A percentile compares a stretch with the other conserved stretches of the same genome.
These are phyloP conservation scores for Suillus discolor DNA, from an alignment of 768 basidiomycete species.

Conservation along the genomic window DNA sequence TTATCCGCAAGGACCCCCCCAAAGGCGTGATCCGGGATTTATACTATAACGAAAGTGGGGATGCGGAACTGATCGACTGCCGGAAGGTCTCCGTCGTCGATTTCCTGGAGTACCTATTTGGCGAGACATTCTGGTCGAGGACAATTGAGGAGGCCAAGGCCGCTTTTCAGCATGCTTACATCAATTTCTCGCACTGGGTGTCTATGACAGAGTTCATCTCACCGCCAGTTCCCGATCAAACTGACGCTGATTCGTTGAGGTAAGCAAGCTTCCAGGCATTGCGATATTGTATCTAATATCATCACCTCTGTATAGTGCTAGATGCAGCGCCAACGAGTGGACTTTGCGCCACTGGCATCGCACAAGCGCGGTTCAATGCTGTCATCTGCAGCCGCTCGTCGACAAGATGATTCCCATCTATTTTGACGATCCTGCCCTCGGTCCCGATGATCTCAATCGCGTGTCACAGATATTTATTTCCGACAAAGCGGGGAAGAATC, in stretches of 20 bases:
- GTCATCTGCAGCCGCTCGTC: no score
- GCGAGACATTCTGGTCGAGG: slow-evolving; percentile 4
- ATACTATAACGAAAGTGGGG: background rate
- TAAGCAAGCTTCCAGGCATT: background rate
- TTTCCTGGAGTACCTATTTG: slow-evolving; percentile 19
- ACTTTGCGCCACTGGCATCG: no score
- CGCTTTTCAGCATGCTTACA: slow-evolving; percentile 12
- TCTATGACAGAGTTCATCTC: slow-evolving; percentile 15
- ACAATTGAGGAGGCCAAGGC: slow-evolving; percentile 5
- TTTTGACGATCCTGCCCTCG: no score
- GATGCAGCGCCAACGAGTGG: no score
- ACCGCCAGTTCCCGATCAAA: background rate
- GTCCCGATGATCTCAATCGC: no score
- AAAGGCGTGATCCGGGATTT: background rate
- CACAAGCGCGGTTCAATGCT: no score
- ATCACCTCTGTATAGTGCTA: background rate
- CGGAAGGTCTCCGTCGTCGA: no score
- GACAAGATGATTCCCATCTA: no score
- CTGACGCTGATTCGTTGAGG: no score
- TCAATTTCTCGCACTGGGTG: slow-evolving; percentile 19
- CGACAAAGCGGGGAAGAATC: no score
- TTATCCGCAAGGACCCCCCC: background rate
- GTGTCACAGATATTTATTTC: no score
- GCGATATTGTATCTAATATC: background rate
- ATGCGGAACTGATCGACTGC: slow-evolving; percentile 12